A percentile compares a stretch with the other conserved stretches of the same genome.
These are phyloP conservation scores for Eragrostis tef DNA, from an alignment of 202 grass and related monocot species.

Conservation along the genomic window DNA sequence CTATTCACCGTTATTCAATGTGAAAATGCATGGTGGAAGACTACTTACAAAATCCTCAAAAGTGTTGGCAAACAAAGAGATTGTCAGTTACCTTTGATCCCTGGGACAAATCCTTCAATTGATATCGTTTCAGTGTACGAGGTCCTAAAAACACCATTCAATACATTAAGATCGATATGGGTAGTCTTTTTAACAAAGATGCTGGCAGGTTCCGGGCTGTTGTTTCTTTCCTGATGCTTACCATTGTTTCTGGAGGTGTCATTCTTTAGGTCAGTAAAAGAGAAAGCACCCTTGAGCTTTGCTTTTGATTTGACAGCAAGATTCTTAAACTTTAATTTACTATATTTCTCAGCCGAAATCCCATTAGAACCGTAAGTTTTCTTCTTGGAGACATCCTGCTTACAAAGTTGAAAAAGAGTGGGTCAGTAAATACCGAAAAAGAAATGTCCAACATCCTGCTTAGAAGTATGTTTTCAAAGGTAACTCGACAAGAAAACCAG, in stretches of 20 bases:
- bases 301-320: constrained; percentile 48
- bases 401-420: constrained; percentile 12
- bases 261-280: constrained; percentile 37
- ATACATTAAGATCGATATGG: constrained; percentile 22
- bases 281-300: constrained; percentile 48
- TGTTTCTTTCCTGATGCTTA: not conserved
- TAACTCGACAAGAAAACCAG: no score
- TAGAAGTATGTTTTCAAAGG: no score
- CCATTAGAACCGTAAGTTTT: constrained; percentile 40
- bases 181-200: not conserved
- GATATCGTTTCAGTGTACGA: constrained; percentile 20
- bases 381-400: constrained; percentile 66
- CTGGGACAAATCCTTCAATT: constrained; percentile 42
- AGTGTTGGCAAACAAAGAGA: not conserved
- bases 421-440: not conserved
- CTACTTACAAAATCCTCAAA: not conserved
- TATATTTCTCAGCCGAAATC: constrained; percentile 33
- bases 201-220: not conserved
- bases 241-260: constrained; percentile 32
- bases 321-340: constrained; percentile 54
- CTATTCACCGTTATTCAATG: not conserved
- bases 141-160: constrained; percentile 36
- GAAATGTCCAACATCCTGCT: no score
- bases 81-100: constrained; percentile 16
- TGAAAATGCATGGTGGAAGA: constrained; percentile 1